These are phyloP conservation scores for Tinospora cordifolia DNA, from an alignment of 164 flowering plant species.

Conservation along the genomic window DNA sequence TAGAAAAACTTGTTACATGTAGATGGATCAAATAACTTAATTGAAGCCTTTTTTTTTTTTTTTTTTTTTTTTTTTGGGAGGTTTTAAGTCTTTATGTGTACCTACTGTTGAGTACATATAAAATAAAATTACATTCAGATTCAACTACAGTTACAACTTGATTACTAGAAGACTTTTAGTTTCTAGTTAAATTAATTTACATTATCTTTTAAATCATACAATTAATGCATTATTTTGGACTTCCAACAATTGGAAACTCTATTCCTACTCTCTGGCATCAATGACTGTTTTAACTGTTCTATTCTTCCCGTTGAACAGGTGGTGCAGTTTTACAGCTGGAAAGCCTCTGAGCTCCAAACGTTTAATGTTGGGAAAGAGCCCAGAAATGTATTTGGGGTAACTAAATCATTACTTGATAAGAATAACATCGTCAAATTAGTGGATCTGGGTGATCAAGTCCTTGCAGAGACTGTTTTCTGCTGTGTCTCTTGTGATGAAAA, in stretches of 20 bases:
- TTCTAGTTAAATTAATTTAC: neutral
- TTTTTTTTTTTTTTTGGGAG: no score
- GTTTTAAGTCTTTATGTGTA: no score
- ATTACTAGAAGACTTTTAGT: no score
- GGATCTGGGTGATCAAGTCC: constrained; percentile 30
- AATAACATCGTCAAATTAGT: constrained; percentile 17
- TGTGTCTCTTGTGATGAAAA: constrained; percentile 1
- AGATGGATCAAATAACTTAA: no score
- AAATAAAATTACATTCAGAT: no score
- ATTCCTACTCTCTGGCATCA: neutral
- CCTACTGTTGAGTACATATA: no score
- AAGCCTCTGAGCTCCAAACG: constrained; percentile 26
- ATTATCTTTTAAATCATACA: neutral
- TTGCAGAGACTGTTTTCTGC: constrained; percentile 29
- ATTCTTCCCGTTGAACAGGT: constrained; percentile 33
- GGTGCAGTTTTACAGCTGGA: constrained; percentile 68
- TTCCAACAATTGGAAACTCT: neutral
- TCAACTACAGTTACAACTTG: no score
- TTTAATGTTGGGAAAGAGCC: constrained; percentile 6
- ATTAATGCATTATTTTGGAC: neutral
- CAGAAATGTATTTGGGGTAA: constrained; percentile 14
- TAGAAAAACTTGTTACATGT: no score
- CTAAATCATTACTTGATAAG: constrained; percentile 25
- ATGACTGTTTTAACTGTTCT: neutral
- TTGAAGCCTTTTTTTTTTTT: no score